Evolutionary conservation across 306 rosid genomes (phyloP), one percentile per base, ranked within the genome.

Genomic region (Oxytropis ochrocephala): DNA sequence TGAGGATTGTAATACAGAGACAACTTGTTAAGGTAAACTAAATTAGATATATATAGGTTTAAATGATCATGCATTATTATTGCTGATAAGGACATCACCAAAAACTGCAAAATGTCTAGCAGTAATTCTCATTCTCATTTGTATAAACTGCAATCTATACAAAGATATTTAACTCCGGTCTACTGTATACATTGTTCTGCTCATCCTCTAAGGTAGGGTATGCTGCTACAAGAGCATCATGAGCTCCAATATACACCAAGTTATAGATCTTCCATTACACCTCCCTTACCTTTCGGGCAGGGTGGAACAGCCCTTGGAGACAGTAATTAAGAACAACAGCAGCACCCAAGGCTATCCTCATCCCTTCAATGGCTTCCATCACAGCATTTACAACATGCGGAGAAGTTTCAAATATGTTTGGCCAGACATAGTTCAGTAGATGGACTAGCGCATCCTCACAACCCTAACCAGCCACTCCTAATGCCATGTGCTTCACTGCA

Each of bases 381-480:
- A 93, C 98, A 2, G 98, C 98, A 29, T 93, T 93, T 66, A 93
- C 90, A 19, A 93, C 96, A 19, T 93, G 98, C 0, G 98, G 98
- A 2, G 98, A 93, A 7, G 98, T 93, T 80, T 93, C 98, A 43
- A 92, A 93, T 39, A 93, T 90, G 82, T 93, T 93, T 18, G 98
- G 98, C 96, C 98, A 88, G 16, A 93, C 96, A 46, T 85, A 89
- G 75, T 93, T 93, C 62, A 93, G 81, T 81, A 93, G 76, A 70
- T 93, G 98, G 58, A 90, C 72, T 10, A 93, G 74, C 0, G 98
- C 96, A 35, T 93, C 98, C 79, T 93, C 98, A 9, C 96, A 90
- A 51, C 98, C 98, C 89, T 90, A 82, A 49, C 98, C 98, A 13
- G 98, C 98, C 80, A 93, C 98, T 41, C 98, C 98, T 69, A 93